Evolutionary conservation across 441 rosid genomes (phyloP), one percentile per base, ranked within the genome.

Genomic region (Geranium incanum): DNA sequence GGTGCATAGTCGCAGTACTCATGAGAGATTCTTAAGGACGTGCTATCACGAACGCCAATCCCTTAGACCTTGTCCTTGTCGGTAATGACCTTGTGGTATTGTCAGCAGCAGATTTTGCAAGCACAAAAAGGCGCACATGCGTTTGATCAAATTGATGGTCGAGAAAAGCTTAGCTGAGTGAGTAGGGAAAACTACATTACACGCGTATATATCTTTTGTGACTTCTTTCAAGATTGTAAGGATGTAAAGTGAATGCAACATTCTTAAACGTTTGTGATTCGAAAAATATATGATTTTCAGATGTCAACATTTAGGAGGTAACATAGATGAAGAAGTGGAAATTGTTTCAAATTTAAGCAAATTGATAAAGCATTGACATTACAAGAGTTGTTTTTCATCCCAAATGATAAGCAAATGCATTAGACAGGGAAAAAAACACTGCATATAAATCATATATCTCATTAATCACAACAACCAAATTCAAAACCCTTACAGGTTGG

Each of bases 1-100:
- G 97, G 70, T 83, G 86, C 74, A 59, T 90, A 45, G 92, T 92
- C 28, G 93, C 88, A 0, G 89, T 78, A 78, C 75, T 92, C 76
- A 90, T 87, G 94, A 84, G 94, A 81, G 83, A 68, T 11, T 67
- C 69, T 36, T 67, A 63, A 18, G 5, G 38, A 7, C 15, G n/a
- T n/a, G 64, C 64, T 19, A 59, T 59, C 64, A 19, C 11, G 23
- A 0, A 59, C 9, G 18, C 23, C n/a, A 48, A 48, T 48, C n/a
- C 55, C n/a, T 48, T 9, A 2, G 55, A 48, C n/a, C 55, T 48
- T 48, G 55, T 12, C 55, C 55, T 48, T 48, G 55, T 12, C 55
- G n/a, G 55, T 48, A 48, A n/a, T n/a, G 15, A 48, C 55, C 55
- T 9, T 48, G 3, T 48, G 55, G 8, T 9, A 48, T n/a, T 0